Conservation (phyloP, 2,329 filamentous ascomycete species). For the Colletotrichum abscissum region DNA sequence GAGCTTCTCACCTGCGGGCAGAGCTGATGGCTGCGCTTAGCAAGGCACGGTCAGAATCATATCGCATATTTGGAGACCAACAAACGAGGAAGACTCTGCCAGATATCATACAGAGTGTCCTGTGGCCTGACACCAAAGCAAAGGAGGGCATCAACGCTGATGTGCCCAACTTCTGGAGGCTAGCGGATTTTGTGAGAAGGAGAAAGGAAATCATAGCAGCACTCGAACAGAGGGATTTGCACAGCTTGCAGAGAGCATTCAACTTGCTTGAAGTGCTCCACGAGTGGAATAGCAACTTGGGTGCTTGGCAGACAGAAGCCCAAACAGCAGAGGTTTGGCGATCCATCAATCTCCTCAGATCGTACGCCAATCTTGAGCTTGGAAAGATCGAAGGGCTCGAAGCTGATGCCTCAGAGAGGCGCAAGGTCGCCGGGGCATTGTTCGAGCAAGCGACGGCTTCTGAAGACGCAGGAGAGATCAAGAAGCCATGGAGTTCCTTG, state of each 20-base stretch:
- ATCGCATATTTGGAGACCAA: background rate
- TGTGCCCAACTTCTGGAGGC: conserved; percentile 13
- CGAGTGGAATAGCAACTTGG: background rate
- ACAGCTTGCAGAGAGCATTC: background rate
- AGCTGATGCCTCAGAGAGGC: background rate
- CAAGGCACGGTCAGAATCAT: background rate
- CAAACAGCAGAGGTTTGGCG: conserved; percentile 6
- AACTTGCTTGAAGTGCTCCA: background rate
- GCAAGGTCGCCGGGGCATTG: background rate
- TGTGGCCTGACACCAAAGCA: background rate
- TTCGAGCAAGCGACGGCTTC: background rate
- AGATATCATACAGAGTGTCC: background rate
- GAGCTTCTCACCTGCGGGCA: background rate
- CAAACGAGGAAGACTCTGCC: background rate
- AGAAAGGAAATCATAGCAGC: conserved; percentile 14
- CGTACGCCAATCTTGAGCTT: conserved; percentile 11
- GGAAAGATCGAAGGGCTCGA: background rate
- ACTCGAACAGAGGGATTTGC: background rate
- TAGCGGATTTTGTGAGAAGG: conserved; percentile 19
- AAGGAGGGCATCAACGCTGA: background rate
- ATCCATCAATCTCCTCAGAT: conserved; percentile 20
- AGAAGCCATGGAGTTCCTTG: conserved; percentile 1
- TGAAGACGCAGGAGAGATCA: background rate
- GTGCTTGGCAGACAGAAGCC: background rate
- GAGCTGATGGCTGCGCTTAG: conserved; percentile 4